These are phyloP conservation scores for Fusarium denticulatum DNA, from an alignment of 2,329 filamentous ascomycete species.

Conservation along the genomic window DNA sequence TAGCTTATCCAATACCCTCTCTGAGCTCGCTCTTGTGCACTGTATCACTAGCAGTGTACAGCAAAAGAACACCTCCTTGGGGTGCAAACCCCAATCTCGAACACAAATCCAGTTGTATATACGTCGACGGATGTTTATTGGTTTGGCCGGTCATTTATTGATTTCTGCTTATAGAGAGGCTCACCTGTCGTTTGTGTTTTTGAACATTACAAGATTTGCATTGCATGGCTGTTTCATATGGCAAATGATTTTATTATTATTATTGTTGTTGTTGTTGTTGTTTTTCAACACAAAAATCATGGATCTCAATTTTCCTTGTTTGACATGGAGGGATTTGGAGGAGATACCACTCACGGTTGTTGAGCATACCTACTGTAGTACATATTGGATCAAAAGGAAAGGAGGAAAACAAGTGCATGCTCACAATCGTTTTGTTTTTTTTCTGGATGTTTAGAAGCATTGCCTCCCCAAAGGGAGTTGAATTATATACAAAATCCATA, in stretches of 20 bases:
- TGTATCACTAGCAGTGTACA: slow-evolving; percentile 37
- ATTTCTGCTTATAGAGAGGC: slow-evolving; percentile 30
- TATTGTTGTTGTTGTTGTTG: background rate
- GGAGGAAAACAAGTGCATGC: slow-evolving; percentile 21
- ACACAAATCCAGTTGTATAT: slow-evolving; percentile 36
- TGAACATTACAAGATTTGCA: slow-evolving; percentile 34
- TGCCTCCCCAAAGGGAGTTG: background rate
- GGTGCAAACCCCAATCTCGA: slow-evolving; percentile 38
- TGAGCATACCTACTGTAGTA: slow-evolving; percentile 30
- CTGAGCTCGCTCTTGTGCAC: slow-evolving; percentile 31
- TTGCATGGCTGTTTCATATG: slow-evolving; percentile 34
- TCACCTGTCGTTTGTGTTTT: slow-evolving; percentile 18
- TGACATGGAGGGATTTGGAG: slow-evolving; percentile 31
- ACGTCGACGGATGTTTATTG: slow-evolving; percentile 21
- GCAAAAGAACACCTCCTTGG: slow-evolving; percentile 35
- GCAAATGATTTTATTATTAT: slow-evolving; percentile 18
- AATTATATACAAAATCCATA: slow-evolving; percentile 17
- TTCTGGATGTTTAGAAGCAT: slow-evolving; percentile 21
- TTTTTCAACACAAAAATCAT: slow-evolving; percentile 16
- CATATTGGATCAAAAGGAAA: slow-evolving; percentile 28
- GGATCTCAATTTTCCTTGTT: slow-evolving; percentile 23
- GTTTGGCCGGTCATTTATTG: slow-evolving; percentile 14
- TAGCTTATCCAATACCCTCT: slow-evolving; percentile 8
- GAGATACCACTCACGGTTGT: slow-evolving; percentile 38
- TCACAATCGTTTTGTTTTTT: slow-evolving; percentile 29